Conservation (phyloP, 225 moss, liverwort and hornwort species). For the Bryoerythrophyllum caledonicum region DNA sequence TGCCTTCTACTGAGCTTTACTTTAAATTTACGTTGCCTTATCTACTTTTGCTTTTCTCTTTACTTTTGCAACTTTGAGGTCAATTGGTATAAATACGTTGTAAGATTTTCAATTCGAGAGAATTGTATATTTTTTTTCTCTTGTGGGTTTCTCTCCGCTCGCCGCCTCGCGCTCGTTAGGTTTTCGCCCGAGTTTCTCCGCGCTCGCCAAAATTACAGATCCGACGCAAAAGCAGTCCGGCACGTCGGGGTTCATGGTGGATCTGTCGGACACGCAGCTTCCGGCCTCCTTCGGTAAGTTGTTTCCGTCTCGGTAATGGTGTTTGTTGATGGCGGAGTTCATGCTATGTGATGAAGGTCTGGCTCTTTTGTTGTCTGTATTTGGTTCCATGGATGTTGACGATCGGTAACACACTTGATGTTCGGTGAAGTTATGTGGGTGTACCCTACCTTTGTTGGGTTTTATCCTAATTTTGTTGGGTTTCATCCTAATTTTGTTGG, state of each 20-base stretch:
- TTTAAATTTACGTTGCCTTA: too few relatives aligned
- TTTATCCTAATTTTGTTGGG: neutral
- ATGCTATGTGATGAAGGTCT: too few relatives aligned
- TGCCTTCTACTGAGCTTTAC: too few relatives aligned
- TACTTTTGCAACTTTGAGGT: too few relatives aligned
- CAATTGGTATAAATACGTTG: too few relatives aligned
- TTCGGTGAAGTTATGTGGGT: too few relatives aligned
- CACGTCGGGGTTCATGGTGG: slow-evolving; percentile 65
- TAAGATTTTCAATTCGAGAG: too few relatives aligned
- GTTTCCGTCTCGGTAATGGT: neutral
- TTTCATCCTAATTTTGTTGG: too few relatives aligned
- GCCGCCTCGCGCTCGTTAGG: neutral
- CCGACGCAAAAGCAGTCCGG: slow-evolving; percentile 36
- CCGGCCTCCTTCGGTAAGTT: slow-evolving; percentile 41
- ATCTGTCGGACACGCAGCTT: slow-evolving; percentile 59
- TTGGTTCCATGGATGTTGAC: neutral
- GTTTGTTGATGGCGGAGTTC: neutral
- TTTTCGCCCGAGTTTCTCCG: neutral
- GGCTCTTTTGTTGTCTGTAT: too few relatives aligned
- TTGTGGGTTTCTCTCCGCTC: neutral
- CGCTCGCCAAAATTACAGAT: slow-evolving; percentile 52
- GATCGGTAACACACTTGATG: neutral
- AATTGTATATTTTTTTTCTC: too few relatives aligned
- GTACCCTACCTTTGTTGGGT: neutral
- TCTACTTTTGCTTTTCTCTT: too few relatives aligned